Evolutionary conservation across 306 rosid species (phyloP).

Genomic region (Lotus japonicus): DNA sequence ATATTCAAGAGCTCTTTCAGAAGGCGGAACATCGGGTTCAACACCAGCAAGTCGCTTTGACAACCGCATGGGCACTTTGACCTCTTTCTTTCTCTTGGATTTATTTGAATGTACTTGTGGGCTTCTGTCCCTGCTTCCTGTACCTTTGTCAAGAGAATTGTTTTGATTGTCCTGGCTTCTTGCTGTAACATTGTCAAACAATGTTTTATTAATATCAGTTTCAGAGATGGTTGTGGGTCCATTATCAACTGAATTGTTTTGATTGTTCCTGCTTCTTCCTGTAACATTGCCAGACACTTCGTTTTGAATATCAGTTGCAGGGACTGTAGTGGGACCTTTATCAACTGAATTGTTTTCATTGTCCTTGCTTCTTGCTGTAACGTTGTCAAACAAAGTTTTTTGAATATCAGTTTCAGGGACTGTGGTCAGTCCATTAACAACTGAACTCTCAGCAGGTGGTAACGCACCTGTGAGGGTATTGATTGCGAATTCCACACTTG

Average conservation of each 20-base stretch:
- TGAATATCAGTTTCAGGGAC: constrained; percentile 23
- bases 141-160: constrained; percentile 20
- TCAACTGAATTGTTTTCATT: not conserved
- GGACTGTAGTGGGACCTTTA: not conserved
- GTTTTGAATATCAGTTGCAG: constrained; percentile 10
- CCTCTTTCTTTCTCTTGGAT: constrained; percentile 55
- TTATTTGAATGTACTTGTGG: constrained; percentile 29
- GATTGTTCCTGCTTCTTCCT: constrained; percentile 6
- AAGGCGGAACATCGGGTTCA: constrained; percentile 51
- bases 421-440: constrained; percentile 19
- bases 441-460: constrained; percentile 47
- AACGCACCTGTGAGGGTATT: constrained; percentile 69
- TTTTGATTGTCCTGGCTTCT: constrained; percentile 16
- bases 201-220: not conserved
- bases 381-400: constrained; percentile 21
- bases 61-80: constrained; percentile 35
- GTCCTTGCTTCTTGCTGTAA: not conserved
- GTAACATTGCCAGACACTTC: not conserved
- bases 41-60: constrained; percentile 61
- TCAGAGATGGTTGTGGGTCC: not conserved
- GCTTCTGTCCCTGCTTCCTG: constrained; percentile 30
- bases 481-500: constrained; percentile 72
- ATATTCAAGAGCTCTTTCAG: constrained; percentile 44
- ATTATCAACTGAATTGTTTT: constrained; percentile 17
- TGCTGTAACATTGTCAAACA: not conserved